A percentile compares a stretch with the other conserved stretches of the same genome.
Conservation (phyloP, 108 stramenopile genomes). For the Skeletonema costatum region DNA sequence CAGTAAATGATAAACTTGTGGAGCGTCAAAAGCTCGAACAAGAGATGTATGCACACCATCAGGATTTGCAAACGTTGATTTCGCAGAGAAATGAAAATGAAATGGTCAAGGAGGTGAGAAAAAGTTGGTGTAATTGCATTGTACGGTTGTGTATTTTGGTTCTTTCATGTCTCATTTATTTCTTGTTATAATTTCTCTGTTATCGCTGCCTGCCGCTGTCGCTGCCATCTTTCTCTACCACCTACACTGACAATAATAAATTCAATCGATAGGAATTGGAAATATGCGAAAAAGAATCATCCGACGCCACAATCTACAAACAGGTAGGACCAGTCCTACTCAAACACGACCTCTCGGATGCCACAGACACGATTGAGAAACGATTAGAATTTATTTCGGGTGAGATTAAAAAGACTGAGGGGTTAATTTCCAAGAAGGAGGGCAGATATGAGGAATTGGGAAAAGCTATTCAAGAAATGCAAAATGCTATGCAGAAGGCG, state of each 20-base stretch:
- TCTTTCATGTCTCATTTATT: neutral
- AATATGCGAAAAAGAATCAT: slow-evolving; percentile 33
- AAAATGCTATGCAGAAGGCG: slow-evolving; percentile 77
- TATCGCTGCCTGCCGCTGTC: neutral
- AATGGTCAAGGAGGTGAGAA: slow-evolving; percentile 52
- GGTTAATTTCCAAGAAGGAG: slow-evolving; percentile 56
- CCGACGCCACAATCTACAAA: slow-evolving; percentile 75
- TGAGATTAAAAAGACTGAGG: slow-evolving; percentile 69
- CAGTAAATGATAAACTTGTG: slow-evolving; percentile 80
- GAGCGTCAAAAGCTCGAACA: slow-evolving; percentile 78
- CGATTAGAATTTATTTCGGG: slow-evolving; percentile 85
- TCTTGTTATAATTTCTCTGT: neutral
- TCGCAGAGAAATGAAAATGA: slow-evolving; percentile 89
- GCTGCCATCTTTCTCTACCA: neutral
- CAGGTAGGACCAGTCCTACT: slow-evolving; percentile 92
- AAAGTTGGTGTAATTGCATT: neutral
- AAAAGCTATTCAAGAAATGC: slow-evolving; percentile 80
- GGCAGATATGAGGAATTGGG: slow-evolving; percentile 61
- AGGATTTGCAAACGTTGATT: slow-evolving; percentile 71
- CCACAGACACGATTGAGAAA: slow-evolving; percentile 84
- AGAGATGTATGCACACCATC: slow-evolving; percentile 54
- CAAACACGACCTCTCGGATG: slow-evolving; percentile 88
- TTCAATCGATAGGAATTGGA: slow-evolving; percentile 38
- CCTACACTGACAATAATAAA: neutral
- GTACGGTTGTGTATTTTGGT: neutral